Conservation (phyloP, 192 early-diverging fungal genomes). For the Backusella tuberculispora region DNA sequence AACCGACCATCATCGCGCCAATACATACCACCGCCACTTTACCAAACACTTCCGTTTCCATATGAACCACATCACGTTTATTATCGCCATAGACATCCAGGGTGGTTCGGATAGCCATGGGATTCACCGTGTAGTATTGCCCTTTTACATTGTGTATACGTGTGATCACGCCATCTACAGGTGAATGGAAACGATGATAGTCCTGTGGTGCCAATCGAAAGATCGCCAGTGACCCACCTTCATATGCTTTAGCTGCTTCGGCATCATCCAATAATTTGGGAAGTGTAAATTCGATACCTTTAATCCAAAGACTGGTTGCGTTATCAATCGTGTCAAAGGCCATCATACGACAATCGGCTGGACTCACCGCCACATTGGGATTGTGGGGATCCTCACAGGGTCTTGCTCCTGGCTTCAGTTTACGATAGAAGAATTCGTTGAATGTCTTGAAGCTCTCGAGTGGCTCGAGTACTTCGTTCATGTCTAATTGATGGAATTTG, state of each 20-base stretch:
- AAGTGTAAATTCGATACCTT: slow-evolving; percentile 73
- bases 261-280: slow-evolving; percentile 59
- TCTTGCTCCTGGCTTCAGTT: slow-evolving; percentile 69
- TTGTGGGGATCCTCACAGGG: slow-evolving; percentile 47
- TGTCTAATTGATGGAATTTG: slow-evolving; percentile 67
- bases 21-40: slow-evolving; percentile 70
- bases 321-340: slow-evolving; percentile 66
- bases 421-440: slow-evolving; percentile 88
- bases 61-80: slow-evolving; percentile 63
- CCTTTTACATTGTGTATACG: slow-evolving; percentile 59
- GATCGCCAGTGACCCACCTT: slow-evolving; percentile 67
- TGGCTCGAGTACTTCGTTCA: slow-evolving; percentile 71
- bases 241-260: slow-evolving; percentile 51
- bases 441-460: slow-evolving; percentile 71
- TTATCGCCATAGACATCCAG: slow-evolving; percentile 86
- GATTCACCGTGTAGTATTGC: slow-evolving; percentile 83
- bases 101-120: slow-evolving; percentile 74
- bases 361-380: slow-evolving; percentile 61
- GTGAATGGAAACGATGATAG: slow-evolving; percentile 80
- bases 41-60: slow-evolving; percentile 70
- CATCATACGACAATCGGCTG: slow-evolving; percentile 78
- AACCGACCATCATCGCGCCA: slow-evolving; percentile 89
- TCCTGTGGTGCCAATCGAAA: slow-evolving; percentile 85
- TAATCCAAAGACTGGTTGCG: slow-evolving; percentile 81
- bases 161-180: slow-evolving; percentile 68